phyloP scores from a whole-genome alignment of 2,329 filamentous ascomycete species.

The Periconia macrospinosa region DNA sequence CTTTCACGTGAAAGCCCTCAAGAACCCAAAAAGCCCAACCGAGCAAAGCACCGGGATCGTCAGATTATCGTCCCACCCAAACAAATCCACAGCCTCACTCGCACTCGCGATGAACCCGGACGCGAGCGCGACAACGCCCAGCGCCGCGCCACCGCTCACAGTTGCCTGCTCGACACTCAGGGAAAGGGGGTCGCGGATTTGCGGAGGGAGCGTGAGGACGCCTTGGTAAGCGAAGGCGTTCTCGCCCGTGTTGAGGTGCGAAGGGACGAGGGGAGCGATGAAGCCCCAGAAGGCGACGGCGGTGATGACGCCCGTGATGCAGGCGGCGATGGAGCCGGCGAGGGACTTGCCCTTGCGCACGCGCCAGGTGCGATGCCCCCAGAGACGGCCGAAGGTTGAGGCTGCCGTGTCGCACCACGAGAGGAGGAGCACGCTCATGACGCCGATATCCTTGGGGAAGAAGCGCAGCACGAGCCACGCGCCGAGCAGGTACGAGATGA shows the following conservation, averaged over 20 bases:
- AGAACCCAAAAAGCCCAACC: conserved; percentile 84
- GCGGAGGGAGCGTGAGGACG: conserved; percentile 67
- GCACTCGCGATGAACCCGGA: conserved; percentile 86
- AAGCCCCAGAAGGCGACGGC: conserved; percentile 88
- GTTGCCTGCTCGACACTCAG: conserved; percentile 61
- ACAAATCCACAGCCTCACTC: conserved; percentile 89
- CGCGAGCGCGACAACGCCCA: conserved; percentile 80
- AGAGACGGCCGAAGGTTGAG: conserved; percentile 88
- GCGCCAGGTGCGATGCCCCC: conserved; percentile 84
- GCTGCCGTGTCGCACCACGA: conserved; percentile 99
- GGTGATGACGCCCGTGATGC: conserved; percentile 77
- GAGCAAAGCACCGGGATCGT: conserved; percentile 94
- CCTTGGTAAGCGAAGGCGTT: conserved; percentile 83
- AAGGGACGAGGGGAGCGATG: conserved; percentile 62
- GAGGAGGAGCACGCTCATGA: conserved; percentile 85
- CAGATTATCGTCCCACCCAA: conserved; percentile 95
- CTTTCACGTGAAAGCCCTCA: conserved; percentile 73
- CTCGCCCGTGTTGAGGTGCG: conserved; percentile 40
- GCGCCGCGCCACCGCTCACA: conserved; percentile 70
- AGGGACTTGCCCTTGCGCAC: conserved; percentile 88
- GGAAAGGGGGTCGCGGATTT: conserved; percentile 62
- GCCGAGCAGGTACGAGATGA: conserved; percentile 94
- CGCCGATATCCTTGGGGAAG: conserved; percentile 90
- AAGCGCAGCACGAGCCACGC: conserved; percentile 83
- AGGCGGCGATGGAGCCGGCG: conserved; percentile 84